Evolutionary conservation across 108 stramenopile genomes (phyloP).

Genomic region (Phaeodactylum tricornutum): DNA sequence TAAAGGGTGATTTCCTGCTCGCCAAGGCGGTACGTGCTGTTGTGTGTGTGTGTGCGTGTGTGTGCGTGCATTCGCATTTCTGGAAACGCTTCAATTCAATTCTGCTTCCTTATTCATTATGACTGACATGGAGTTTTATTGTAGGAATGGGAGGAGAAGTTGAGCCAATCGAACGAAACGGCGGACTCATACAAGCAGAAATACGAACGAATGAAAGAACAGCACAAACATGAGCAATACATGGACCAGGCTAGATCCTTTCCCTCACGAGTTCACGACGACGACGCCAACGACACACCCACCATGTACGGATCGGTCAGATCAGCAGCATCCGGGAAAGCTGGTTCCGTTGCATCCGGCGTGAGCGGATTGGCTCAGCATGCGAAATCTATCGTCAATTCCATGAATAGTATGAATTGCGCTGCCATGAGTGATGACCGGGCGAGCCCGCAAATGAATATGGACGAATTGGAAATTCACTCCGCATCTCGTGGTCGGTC

Average conservation of each 20-base stretch:
- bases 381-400: slow-evolving; percentile 31
- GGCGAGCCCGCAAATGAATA: not conserved
- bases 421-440: not conserved
- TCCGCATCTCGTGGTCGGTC: not conserved
- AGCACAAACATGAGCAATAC: slow-evolving; percentile 4
- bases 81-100: not conserved
- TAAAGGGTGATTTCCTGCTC: slow-evolving; percentile 78
- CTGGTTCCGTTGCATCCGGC: slow-evolving; percentile 40
- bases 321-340: slow-evolving; percentile 2
- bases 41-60: not conserved
- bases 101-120: slow-evolving; percentile 3
- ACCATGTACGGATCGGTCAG: slow-evolving; percentile 2
- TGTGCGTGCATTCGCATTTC: no score
- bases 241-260: slow-evolving; percentile 31
- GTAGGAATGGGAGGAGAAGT: slow-evolving; percentile 63
- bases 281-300: slow-evolving; percentile 4
- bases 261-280: not conserved
- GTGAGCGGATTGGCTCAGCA: slow-evolving; percentile 38
- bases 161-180: slow-evolving; percentile 22
- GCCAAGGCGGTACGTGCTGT: slow-evolving; percentile 60
- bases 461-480: not conserved
- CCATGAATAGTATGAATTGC: slow-evolving; percentile 12
- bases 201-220: slow-evolving; percentile 22
- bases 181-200: slow-evolving; percentile 31
- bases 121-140: slow-evolving; percentile 4